Percentiles rank a stretch among this genome's conserved stretches.
These are phyloP conservation scores for Kingdonia uniflora DNA, from an alignment of 164 flowering plant genomes.

Conservation along the genomic window DNA sequence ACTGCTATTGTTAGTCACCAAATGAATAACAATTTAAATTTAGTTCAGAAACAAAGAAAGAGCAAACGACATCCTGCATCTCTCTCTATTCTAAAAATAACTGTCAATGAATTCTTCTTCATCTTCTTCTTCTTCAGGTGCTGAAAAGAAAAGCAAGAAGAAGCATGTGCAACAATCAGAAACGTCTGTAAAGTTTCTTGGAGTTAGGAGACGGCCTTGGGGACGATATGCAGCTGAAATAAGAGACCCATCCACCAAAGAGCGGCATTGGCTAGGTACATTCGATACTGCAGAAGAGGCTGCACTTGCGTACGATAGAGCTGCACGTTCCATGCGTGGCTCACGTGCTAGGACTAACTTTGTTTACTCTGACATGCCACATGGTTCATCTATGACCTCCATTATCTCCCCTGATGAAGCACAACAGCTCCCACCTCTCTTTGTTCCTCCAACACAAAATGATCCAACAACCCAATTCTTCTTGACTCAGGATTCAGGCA, in stretches of 20 bases:
- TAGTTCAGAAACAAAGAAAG: too few species aligned
- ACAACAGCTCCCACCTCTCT: constrained; percentile 10
- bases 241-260: constrained; percentile 43
- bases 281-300: constrained; percentile 54
- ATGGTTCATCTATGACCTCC: constrained; percentile 36
- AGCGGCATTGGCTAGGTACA: constrained; percentile 46
- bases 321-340: constrained; percentile 42
- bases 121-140: constrained; percentile 11
- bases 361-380: constrained; percentile 41
- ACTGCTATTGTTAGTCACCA: neutral
- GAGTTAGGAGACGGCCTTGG: constrained; percentile 38
- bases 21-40: too few species aligned
- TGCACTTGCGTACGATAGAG: constrained; percentile 42
- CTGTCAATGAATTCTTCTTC: constrained; percentile 5
- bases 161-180: constrained; percentile 13
- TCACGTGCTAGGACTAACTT: constrained; percentile 40
- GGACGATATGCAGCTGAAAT: constrained; percentile 53
- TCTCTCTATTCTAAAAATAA: too few species aligned
- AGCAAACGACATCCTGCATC: too few species aligned
- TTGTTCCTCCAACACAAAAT: constrained; percentile 7
- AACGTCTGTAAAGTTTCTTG: constrained; percentile 19
- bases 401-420: constrained; percentile 36
- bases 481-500: constrained; percentile 8
- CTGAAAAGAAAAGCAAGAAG: constrained; percentile 17
- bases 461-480: neutral